Base-by-base conservation (phyloP, 495 filamentous ascomycete species). In the Penicillium salamii region DNA sequence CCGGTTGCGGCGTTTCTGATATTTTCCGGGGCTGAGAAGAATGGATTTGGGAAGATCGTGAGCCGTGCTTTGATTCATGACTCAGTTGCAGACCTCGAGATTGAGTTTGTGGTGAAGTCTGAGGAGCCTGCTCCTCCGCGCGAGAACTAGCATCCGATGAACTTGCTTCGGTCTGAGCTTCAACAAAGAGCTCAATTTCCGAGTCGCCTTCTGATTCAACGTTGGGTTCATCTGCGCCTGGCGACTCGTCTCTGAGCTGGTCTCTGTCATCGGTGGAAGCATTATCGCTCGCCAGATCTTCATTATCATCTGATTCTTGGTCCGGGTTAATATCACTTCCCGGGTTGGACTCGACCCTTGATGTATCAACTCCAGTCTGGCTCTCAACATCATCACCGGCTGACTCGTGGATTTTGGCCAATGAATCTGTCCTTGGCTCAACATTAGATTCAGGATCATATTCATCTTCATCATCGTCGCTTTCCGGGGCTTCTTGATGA, bases 371-470 rank as follows among this genome's bases (percentile, higher is more conserved):
- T n/a, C n/a, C n/a, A n/a, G n/a, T n/a, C n/a, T n/a, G n/a, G n/a
- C n/a, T n/a, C n/a, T n/a, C n/a, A n/a, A n/a, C n/a, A n/a, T n/a
- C n/a, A n/a, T n/a, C n/a, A n/a, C n/a, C n/a, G n/a, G n/a, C n/a
- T n/a, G n/a, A n/a, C n/a, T n/a, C n/a, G n/a, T n/a, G n/a, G n/a
- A n/a, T n/a, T n/a, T n/a, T 9, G n/a, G 31, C 12, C 7, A 46
- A 46, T 12, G 32, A 19, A 46, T 46, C 43, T 11, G 23, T 13
- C 34, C n/a, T n/a, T n/a, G n/a, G n/a, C n/a, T n/a, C n/a, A n/a
- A n/a, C n/a, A n/a, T n/a, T n/a, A n/a, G n/a, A n/a, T n/a, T n/a
- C n/a, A n/a, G n/a, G n/a, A n/a, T n/a, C n/a, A n/a, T n/a, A n/a
- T n/a, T n/a, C n/a, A n/a, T n/a, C n/a, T n/a, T n/a, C n/a, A n/a